A percentile compares a stretch with the other conserved stretches of the same genome.
Evolutionary conservation across 441 rosid genomes (phyloP).

Genomic region (Corymbia calophylla): DNA sequence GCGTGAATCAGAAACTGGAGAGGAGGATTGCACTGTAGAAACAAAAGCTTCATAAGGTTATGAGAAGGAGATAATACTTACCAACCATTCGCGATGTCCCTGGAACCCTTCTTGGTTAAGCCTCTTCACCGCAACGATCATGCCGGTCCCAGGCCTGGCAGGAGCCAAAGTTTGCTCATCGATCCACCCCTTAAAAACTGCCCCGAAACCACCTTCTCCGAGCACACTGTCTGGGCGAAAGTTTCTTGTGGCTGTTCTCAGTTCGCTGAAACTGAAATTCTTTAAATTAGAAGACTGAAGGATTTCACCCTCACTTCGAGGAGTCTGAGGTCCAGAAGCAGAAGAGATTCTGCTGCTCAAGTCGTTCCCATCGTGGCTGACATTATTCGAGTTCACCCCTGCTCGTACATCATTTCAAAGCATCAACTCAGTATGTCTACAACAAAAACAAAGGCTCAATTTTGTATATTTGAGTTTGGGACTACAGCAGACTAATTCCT

Average conservation of each 20-base stretch:
- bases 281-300: slow-evolving; percentile 9
- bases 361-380: slow-evolving; percentile 1
- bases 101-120: slow-evolving; percentile 12
- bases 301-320: slow-evolving; percentile 10
- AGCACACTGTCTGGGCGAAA: slow-evolving; percentile 15
- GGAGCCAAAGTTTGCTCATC: slow-evolving; percentile 11
- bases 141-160: slow-evolving; percentile 3
- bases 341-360: slow-evolving; percentile 2
- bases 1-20: not conserved
- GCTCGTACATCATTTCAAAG: not conserved
- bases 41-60: not conserved
- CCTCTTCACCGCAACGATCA: slow-evolving; percentile 11
- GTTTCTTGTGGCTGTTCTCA: slow-evolving; percentile 4
- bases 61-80: not conserved
- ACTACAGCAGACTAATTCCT: not conserved
- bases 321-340: slow-evolving; percentile 1
- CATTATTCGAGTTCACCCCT: slow-evolving; percentile 8
- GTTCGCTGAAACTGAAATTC: slow-evolving; percentile 8
- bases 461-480: not conserved
- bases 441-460: not conserved
- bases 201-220: slow-evolving; percentile 15
- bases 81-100: slow-evolving; percentile 17
- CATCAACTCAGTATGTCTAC: not conserved
- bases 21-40: not conserved
- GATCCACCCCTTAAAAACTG: slow-evolving; percentile 15